Evolutionary conservation across 495 filamentous ascomycete genomes (phyloP), one percentile per base, ranked within the genome.

Genomic region (Venustampulla echinocandica): DNA sequence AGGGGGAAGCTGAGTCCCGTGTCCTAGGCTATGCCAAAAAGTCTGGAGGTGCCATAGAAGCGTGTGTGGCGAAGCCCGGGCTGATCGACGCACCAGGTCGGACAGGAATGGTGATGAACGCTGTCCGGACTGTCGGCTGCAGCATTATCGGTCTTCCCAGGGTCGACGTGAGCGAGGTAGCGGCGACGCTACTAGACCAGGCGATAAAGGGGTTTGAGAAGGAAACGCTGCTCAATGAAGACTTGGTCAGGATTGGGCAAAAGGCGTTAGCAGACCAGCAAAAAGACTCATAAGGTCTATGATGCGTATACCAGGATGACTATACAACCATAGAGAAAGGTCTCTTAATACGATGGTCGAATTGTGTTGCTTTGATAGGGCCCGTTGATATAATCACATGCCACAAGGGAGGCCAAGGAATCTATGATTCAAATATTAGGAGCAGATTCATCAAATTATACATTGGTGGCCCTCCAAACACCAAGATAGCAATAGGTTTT

Each of bases 151-250:
- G 57, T 2, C 35, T 70, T 24, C 64, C 66, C 0, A 66, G 57
- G 7, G 46, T 77, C 4, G 23, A 57, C 4, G 47, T 69, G 1
- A 30, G 37, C 14, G 62, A 72, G 38, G 45, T 76, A 11, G 58
- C 68, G 1, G 69, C 69, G 7, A 61, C 71, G 5, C 50, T 75
- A 50, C 21, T 79, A 4, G 48, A 69, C 10, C 65, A 70, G 46
- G 62, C 60, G 18, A 24, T 70, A 1, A 48, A 69, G 30, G 73
- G 75, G 11, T 61, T 71, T 39, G 64, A 66, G 42, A 69, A 68
- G 51, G 67, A 76, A 13, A 64, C 69, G 19, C 48, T 76, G 23
- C 41, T 35, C n/a, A 71, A 68, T 58, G 56, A 56, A 11, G 71
- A 76, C 40, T 46, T 79, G 49, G 56, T 61, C 10, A 59, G 63